phyloP scores from a whole-genome alignment of 1,139 yeast species.

The Waltiozyma sp. region DNA sequence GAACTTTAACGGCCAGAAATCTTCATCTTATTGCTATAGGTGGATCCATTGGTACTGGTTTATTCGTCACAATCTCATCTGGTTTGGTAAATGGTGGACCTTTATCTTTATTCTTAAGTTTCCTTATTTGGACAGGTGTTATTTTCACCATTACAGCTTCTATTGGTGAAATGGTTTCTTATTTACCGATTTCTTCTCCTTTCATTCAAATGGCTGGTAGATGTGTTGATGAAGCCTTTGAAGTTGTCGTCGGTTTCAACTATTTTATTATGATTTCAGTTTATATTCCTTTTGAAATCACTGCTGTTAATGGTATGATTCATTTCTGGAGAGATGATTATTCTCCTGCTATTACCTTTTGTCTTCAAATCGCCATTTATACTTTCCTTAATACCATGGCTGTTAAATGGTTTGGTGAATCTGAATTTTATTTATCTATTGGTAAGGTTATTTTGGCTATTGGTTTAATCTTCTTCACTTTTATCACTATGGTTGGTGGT shows the following conservation, averaged over 20 bases:
- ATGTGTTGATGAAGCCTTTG: slow-evolving; percentile 56
- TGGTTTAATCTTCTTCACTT: slow-evolving; percentile 62
- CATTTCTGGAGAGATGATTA: slow-evolving; percentile 46
- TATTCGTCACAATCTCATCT: slow-evolving; percentile 56
- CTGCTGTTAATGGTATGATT: slow-evolving; percentile 59
- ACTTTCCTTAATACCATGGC: slow-evolving; percentile 35
- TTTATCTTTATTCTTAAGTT: slow-evolving; percentile 53
- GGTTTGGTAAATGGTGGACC: slow-evolving; percentile 63
- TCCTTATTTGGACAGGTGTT: slow-evolving; percentile 37
- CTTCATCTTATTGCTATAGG: slow-evolving; percentile 67
- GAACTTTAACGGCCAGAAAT: slow-evolving; percentile 37
- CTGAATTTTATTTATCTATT: slow-evolving; percentile 36
- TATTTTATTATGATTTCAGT: slow-evolving; percentile 63
- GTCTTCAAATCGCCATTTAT: slow-evolving; percentile 34
- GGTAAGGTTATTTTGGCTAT: slow-evolving; percentile 57
- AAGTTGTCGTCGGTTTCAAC: slow-evolving; percentile 68
- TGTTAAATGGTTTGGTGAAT: slow-evolving; percentile 43
- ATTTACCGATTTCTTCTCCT: slow-evolving; percentile 56
- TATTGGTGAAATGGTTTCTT: slow-evolving; percentile 74
- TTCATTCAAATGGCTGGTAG: slow-evolving; percentile 42
- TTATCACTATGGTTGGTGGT: slow-evolving; percentile 76
- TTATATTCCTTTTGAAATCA: slow-evolving; percentile 66
- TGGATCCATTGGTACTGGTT: slow-evolving; percentile 75
- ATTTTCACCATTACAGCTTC: slow-evolving; percentile 56
- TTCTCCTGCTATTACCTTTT: slow-evolving; percentile 45